Evolutionary conservation across 202 grass and related monocot genomes (phyloP), one percentile per base, ranked within the genome.

Genomic region (Carex sylvatica): DNA sequence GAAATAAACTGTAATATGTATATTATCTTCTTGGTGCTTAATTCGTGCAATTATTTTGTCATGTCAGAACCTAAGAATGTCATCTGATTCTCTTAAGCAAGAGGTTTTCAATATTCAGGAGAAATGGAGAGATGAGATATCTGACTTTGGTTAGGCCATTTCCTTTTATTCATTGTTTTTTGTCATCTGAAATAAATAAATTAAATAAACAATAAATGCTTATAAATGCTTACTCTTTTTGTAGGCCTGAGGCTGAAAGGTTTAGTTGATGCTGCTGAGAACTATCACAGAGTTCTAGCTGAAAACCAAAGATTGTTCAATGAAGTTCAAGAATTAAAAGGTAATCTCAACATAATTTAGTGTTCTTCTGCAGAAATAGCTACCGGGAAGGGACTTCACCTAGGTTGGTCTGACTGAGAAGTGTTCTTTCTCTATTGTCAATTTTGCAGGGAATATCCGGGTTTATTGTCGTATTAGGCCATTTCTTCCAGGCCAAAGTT

Each of bases 381-480:
- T 54, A 75, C 23, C 4, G 2, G 72, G 7, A 31, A 16, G 51
- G 38, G 5, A 16, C 2, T 30, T 55, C 54, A 55, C 53, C 47
- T 55, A 56, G 15, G 72, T 77, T 19, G 23, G 30, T 12, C 9
- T 20, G 58, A 76, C 69, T 87, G 31, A 51, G 15, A 81, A 77
- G 63, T 70, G 3, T 69, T 67, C 78, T 3, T 58, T 72, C 24
- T 87, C 36, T 82, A 84, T 75, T 88, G 44, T 65, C 70, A 83
- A 20, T 74, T 65, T 91, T 7, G 23, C 64, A 99, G 96, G 96
- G 71, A 99, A 99, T 84, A 99, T 99, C 78, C 90, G 96, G 76
- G 96, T 99, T n/a, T 99, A 99, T 89, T 99, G 96, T 81, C 91
- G 96, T 76, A 90, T 99, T 67, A 93, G 96, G 47, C 96, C 96